Conservation (phyloP, 495 filamentous ascomycete genomes). For the Penicillium crystallinum region DNA sequence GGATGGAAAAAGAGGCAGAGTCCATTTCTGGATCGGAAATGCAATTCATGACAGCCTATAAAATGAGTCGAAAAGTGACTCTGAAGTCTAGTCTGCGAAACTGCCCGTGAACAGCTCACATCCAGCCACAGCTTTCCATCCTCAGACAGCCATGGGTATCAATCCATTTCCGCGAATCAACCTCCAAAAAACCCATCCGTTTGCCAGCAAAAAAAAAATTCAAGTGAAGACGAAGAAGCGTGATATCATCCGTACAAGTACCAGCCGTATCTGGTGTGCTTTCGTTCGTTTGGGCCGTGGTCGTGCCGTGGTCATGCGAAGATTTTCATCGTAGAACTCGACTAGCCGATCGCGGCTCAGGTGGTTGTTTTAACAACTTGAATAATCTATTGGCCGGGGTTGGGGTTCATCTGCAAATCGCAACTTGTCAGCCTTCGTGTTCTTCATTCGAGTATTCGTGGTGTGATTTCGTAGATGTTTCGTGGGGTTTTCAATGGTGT, state of each 20-base stretch:
- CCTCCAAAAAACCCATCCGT: slow-evolving; percentile 23
- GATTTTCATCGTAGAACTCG: slow-evolving; percentile 24
- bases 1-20: slow-evolving; percentile 6
- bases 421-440: slow-evolving; percentile 19
- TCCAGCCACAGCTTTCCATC: slow-evolving; percentile 23
- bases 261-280: slow-evolving; percentile 28
- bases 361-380: slow-evolving; percentile 22
- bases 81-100: slow-evolving; percentile 10
- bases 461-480: slow-evolving; percentile 1
- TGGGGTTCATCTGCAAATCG: slow-evolving; percentile 36
- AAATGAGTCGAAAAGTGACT: slow-evolving; percentile 25
- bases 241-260: slow-evolving; percentile 36
- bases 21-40: slow-evolving; percentile 30
- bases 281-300: slow-evolving; percentile 27
- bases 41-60: slow-evolving; percentile 30
- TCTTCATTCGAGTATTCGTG: background rate
- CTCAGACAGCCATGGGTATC: slow-evolving; percentile 21
- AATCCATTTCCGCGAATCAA: slow-evolving; percentile 21
- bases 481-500: background rate
- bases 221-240: slow-evolving; percentile 30
- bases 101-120: slow-evolving; percentile 8
- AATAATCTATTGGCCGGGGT: slow-evolving; percentile 31
- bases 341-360: slow-evolving; percentile 22
- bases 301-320: slow-evolving; percentile 21
- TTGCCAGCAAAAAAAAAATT: slow-evolving; percentile 26